These are phyloP conservation scores for Microdochium nivale DNA, from an alignment of 2,329 filamentous ascomycete species.

Conservation along the genomic window DNA sequence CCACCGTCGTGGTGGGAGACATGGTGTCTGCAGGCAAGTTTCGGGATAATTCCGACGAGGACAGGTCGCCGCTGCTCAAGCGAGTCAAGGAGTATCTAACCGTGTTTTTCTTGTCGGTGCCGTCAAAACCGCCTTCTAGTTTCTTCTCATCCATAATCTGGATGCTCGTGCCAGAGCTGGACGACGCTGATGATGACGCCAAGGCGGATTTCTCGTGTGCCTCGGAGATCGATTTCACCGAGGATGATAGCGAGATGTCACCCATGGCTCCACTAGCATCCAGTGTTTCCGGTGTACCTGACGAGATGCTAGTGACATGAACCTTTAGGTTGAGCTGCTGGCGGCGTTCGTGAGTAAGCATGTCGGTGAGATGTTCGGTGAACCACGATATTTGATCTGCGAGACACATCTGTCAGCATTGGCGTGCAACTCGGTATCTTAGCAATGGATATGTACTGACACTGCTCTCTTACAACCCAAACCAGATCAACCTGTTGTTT, in stretches of 20 bases:
- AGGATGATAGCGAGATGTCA: too few species aligned
- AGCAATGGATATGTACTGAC: constrained; percentile 19
- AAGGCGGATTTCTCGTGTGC: too few species aligned
- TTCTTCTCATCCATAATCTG: neutral
- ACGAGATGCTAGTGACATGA: constrained; percentile 22
- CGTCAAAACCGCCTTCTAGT: neutral
- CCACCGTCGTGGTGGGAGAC: too few species aligned
- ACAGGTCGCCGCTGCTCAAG: neutral
- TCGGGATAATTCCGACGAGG: neutral
- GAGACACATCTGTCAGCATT: constrained; percentile 6
- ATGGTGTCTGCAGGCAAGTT: neutral
- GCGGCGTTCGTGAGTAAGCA: constrained; percentile 28
- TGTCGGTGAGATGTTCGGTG: constrained; percentile 26
- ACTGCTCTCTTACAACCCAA: constrained; percentile 37
- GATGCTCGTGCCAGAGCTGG: constrained; percentile 1
- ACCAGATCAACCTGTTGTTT: constrained; percentile 35
- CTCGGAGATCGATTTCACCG: too few species aligned
- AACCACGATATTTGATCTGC: constrained; percentile 28
- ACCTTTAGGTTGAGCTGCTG: constrained; percentile 27
- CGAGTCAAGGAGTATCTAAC: neutral
- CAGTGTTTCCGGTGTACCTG: neutral
- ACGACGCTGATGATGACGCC: constrained; percentile 2
- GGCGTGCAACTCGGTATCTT: too few species aligned
- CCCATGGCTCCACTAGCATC: too few species aligned
- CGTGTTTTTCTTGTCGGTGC: neutral